These are phyloP conservation scores for Moringa oleifera DNA, from an alignment of 345 rosid species.

Conservation along the genomic window DNA sequence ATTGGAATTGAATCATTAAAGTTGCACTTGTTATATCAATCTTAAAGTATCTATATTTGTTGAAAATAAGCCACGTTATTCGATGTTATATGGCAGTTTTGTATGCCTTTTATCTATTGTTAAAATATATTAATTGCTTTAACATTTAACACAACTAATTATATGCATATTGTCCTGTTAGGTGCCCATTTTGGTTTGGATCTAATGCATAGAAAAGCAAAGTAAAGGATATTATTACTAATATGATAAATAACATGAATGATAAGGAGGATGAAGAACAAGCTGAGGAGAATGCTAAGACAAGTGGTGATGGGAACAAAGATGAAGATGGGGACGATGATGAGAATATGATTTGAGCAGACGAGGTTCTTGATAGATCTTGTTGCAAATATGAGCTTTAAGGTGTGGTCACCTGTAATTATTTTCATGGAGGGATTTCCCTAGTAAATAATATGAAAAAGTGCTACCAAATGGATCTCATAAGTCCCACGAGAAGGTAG, in stretches of 20 bases:
- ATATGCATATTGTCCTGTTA: slow-evolving; percentile 21
- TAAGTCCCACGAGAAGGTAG: slow-evolving; percentile 15
- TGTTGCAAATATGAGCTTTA: slow-evolving; percentile 11
- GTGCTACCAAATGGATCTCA: slow-evolving; percentile 9
- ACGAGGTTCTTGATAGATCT: not conserved
- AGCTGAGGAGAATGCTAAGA: slow-evolving; percentile 47
- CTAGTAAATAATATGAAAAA: slow-evolving; percentile 7
- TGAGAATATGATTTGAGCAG: slow-evolving; percentile 20
- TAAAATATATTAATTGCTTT: not conserved
- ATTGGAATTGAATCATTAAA: slow-evolving; percentile 5
- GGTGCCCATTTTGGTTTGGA: slow-evolving; percentile 71
- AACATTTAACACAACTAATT: slow-evolving; percentile 3
- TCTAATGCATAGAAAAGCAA: slow-evolving; percentile 75
- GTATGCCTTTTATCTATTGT: slow-evolving; percentile 30
- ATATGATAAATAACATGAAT: slow-evolving; percentile 81
- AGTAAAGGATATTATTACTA: slow-evolving; percentile 88
- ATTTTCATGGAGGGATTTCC: slow-evolving; percentile 8
- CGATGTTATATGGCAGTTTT: slow-evolving; percentile 75
- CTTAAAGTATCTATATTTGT: not conserved
- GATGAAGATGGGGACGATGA: slow-evolving; percentile 36
- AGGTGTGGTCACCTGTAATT: slow-evolving; percentile 10
- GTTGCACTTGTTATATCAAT: not conserved
- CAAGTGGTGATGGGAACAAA: slow-evolving; percentile 38
- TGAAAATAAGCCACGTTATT: slow-evolving; percentile 79
- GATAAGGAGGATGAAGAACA: slow-evolving; percentile 79